phyloP scores from a whole-genome alignment of 495 filamentous ascomycete species.

The Xylaria scruposa region DNA sequence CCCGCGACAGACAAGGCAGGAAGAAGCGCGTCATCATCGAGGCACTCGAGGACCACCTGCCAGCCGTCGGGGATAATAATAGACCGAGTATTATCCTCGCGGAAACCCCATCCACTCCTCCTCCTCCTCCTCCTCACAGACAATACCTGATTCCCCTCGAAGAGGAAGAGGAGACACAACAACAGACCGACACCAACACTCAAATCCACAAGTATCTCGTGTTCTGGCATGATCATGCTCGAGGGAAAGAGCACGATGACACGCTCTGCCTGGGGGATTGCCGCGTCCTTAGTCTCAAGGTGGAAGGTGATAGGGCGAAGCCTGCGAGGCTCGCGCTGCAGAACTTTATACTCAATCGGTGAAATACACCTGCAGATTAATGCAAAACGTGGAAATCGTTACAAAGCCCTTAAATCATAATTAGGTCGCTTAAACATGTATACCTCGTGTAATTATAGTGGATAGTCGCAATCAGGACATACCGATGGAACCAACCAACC shows the following conservation, averaged over 20 bases:
- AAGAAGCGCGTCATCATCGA: slow-evolving; percentile 41
- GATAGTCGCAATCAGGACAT: neutral
- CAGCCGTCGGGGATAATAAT: neutral
- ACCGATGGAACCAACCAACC: neutral
- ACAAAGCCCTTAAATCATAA: neutral
- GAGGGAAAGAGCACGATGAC: neutral
- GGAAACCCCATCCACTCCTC: neutral
- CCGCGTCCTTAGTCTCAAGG: slow-evolving; percentile 40
- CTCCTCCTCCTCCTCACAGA: no score
- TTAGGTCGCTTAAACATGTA: neutral
- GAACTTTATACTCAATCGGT: slow-evolving; percentile 15
- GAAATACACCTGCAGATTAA: neutral
- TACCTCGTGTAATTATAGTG: neutral
- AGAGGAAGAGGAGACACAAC: neutral
- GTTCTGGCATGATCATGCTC: slow-evolving; percentile 5
- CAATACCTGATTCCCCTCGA: neutral
- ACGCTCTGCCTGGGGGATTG: slow-evolving; percentile 31
- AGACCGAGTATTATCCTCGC: neutral
- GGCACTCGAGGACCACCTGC: neutral
- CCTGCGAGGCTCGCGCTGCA: slow-evolving; percentile 31
- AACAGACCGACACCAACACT: neutral
- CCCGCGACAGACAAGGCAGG: slow-evolving; percentile 16
- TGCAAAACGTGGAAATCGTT: neutral
- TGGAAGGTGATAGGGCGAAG: slow-evolving; percentile 41
- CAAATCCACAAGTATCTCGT: slow-evolving; percentile 23